Evolutionary conservation across 495 filamentous ascomycete genomes (phyloP).

Genomic region (Hyaloscypha hepaticicola): DNA sequence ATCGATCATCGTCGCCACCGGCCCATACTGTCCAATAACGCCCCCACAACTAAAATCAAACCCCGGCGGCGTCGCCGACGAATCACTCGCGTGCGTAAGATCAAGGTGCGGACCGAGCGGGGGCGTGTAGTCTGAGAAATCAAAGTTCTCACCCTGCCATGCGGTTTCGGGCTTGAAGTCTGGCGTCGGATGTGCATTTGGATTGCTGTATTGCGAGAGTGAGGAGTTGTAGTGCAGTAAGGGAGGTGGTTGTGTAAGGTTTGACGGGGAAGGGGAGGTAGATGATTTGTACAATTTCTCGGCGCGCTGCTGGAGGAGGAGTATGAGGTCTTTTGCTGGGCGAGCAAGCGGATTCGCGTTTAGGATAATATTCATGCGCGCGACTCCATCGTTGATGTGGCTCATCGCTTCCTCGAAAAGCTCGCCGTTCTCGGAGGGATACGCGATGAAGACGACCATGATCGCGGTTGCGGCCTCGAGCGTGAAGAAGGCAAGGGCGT

Average conservation of each 20-base stretch:
- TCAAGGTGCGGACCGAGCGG: neutral
- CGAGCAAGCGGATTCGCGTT: neutral
- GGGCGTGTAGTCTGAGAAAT: neutral
- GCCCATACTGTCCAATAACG: neutral
- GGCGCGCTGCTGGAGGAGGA: neutral
- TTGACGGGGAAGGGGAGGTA: neutral
- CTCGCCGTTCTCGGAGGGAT: neutral
- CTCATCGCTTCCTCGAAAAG: neutral
- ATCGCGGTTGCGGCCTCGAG: neutral
- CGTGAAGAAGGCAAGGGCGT: neutral
- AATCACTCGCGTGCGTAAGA: neutral
- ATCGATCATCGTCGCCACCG: neutral
- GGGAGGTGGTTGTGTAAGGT: too few species aligned
- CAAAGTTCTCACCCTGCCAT: neutral
- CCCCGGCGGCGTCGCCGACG: neutral
- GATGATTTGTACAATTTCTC: neutral
- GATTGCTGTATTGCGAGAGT: neutral
- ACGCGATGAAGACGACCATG: neutral
- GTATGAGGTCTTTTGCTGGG: neutral
- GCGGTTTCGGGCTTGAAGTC: neutral
- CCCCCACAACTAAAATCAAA: neutral
- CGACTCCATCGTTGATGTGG: neutral
- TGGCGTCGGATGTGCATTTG: neutral
- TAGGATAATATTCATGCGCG: neutral
- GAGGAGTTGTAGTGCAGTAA: neutral